These are phyloP conservation scores for Melocanna baccifera DNA, from an alignment of 176 grass and related monocot genomes.

Conservation along the genomic window DNA sequence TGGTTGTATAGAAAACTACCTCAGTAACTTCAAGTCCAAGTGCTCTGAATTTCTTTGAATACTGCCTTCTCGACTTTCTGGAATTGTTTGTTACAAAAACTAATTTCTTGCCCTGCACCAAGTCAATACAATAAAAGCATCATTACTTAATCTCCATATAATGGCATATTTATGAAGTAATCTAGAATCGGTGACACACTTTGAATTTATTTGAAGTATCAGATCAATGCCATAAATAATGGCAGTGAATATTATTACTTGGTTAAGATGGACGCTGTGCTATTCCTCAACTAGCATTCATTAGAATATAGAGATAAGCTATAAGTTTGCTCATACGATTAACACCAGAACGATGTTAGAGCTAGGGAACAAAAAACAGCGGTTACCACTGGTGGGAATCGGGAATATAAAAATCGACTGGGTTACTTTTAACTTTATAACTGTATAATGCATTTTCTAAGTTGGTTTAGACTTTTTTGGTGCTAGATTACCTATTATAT, in stretches of 20 bases:
- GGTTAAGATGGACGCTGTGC: background rate
- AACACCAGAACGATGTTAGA: background rate
- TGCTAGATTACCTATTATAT: too few species aligned
- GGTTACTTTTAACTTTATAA: too few species aligned
- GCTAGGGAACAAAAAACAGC: too few species aligned
- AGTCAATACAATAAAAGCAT: constrained; percentile 22
- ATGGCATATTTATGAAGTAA: constrained; percentile 7
- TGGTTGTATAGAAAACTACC: constrained; percentile 42
- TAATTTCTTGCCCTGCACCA: constrained; percentile 78
- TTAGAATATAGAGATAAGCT: background rate
- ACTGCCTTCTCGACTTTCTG: constrained; percentile 78
- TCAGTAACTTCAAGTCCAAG: constrained; percentile 85
- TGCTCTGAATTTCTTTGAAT: constrained; percentile 72
- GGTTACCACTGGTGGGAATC: too few species aligned
- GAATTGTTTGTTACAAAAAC: constrained; percentile 96
- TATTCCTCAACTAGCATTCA: background rate
- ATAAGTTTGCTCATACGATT: too few species aligned
- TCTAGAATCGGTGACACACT: background rate
- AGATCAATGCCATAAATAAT: constrained; percentile 11
- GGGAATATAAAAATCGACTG: too few species aligned
- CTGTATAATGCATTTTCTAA: too few species aligned
- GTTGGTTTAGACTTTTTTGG: too few species aligned
- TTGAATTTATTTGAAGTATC: background rate
- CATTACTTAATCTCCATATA: constrained; percentile 11
- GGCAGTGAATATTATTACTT: background rate